Conservation (phyloP, 1,139 yeast genomes). For the Debaryomyces coudertii region DNA sequence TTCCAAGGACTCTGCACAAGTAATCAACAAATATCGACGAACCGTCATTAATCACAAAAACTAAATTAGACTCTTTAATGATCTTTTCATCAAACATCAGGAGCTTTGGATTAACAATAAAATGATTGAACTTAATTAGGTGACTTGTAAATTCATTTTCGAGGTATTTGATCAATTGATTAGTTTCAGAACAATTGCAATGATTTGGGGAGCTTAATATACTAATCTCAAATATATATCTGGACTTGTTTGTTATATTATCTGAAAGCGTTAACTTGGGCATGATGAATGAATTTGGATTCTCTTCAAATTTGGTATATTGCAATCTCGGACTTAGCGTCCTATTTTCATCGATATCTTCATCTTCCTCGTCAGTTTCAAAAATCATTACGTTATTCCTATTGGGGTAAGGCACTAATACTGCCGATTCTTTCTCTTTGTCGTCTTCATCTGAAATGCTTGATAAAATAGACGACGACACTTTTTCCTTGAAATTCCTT, state of each 20-base stretch:
- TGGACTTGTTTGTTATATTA: conserved; percentile 9
- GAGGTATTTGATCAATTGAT: conserved; percentile 24
- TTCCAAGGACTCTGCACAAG: conserved; percentile 19
- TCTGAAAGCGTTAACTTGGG: conserved; percentile 36
- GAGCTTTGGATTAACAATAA: conserved; percentile 16
- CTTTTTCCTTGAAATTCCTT: conserved; percentile 6
- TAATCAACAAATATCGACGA: conserved; percentile 33
- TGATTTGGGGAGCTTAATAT: conserved; percentile 24
- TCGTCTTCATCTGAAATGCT: conserved; percentile 31
- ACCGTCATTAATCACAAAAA: conserved; percentile 48
- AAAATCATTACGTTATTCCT: conserved; percentile 36
- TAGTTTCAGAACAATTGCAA: conserved; percentile 24
- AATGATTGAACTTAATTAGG: conserved; percentile 23
- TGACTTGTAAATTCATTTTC: conserved; percentile 16
- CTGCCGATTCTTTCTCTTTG: conserved; percentile 22
- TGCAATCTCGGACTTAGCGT: conserved; percentile 11
- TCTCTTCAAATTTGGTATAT: conserved; percentile 13
- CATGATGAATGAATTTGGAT: conserved; percentile 38
- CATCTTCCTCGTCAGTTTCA: conserved; percentile 48
- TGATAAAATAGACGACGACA: conserved; percentile 29
- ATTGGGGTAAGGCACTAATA: conserved; percentile 19
- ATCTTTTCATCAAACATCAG: conserved; percentile 14
- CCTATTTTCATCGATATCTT: conserved; percentile 22
- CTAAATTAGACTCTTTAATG: conserved; percentile 29
- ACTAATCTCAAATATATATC: conserved; percentile 19